These are phyloP conservation scores for Plantago lanceolata DNA, from an alignment of 305 asterid genomes.

Conservation along the genomic window DNA sequence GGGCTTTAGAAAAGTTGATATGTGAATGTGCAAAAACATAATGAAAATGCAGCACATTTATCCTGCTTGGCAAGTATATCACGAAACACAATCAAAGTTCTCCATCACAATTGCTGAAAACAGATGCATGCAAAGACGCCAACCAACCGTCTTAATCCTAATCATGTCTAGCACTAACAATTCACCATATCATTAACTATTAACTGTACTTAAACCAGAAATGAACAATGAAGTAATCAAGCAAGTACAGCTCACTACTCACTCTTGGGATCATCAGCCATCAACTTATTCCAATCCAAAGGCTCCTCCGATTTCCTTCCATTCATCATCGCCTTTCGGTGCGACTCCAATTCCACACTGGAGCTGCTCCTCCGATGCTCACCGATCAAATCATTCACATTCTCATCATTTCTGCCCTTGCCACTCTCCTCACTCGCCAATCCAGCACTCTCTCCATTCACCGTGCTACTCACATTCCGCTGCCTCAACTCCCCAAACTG, in stretches of 20 bases:
- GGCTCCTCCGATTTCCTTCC: slow-evolving; percentile 61
- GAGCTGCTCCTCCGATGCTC: background rate
- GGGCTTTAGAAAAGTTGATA: too few species aligned
- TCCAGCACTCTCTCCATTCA: slow-evolving; percentile 32
- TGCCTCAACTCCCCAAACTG: slow-evolving; percentile 66
- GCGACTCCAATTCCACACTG: background rate
- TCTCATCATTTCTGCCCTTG: slow-evolving; percentile 28
- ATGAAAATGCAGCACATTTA: background rate
- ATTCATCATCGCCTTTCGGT: slow-evolving; percentile 21
- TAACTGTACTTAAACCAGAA: background rate
- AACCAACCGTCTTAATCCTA: background rate
- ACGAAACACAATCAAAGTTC: background rate
- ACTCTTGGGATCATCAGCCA: slow-evolving; percentile 66
- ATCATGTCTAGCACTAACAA: background rate
- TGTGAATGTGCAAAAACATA: background rate
- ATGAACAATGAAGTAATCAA: background rate
- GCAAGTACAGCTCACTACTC: slow-evolving; percentile 26
- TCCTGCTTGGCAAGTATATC: background rate
- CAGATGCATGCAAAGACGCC: background rate
- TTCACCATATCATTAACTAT: background rate
- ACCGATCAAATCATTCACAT: slow-evolving; percentile 29
- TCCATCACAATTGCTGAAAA: background rate
- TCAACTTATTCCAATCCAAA: slow-evolving; percentile 74
- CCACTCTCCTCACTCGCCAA: slow-evolving; percentile 37
- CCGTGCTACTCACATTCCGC: slow-evolving; percentile 56